These are phyloP conservation scores for Mycena citricolor DNA, from an alignment of 1,284 basidiomycete species.

Conservation along the genomic window DNA sequence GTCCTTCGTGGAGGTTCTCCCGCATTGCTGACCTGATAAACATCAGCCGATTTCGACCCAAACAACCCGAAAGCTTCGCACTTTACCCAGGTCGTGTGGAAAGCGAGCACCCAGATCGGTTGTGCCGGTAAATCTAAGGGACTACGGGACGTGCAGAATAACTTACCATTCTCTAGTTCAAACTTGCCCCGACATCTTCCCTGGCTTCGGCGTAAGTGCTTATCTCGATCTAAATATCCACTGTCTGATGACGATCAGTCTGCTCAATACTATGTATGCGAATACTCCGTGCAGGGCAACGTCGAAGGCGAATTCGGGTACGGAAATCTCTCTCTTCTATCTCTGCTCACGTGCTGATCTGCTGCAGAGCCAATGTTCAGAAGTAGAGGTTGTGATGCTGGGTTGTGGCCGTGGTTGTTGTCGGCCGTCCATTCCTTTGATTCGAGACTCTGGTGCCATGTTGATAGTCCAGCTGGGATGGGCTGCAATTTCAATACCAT, in stretches of 20 bases:
- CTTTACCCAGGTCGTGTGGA: constrained; percentile 78
- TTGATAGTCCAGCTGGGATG: neutral
- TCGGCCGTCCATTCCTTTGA: constrained; percentile 1
- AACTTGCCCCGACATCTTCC: constrained; percentile 45
- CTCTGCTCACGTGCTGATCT: neutral
- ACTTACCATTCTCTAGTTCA: constrained; percentile 5
- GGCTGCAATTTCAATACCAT: neutral
- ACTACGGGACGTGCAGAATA: constrained; percentile 49
- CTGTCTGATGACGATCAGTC: constrained; percentile 33
- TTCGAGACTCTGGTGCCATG: neutral
- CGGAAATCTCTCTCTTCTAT: constrained; percentile 30
- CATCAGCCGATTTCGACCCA: constrained; percentile 53
- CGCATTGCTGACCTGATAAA: constrained; percentile 17
- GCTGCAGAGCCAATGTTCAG: constrained; percentile 44
- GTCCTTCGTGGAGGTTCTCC: neutral
- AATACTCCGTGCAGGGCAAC: constrained; percentile 65
- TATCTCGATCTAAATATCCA: neutral
- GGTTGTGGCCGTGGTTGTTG: constrained; percentile 12
- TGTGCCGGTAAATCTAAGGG: constrained; percentile 57
- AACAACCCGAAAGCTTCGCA: constrained; percentile 58
- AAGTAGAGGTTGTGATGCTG: constrained; percentile 23
- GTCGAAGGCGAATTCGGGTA: constrained; percentile 61
- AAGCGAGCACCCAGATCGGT: constrained; percentile 58
- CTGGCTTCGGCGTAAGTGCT: constrained; percentile 51
- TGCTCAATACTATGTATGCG: constrained; percentile 64